Percentiles rank a stretch among this genome's conserved stretches.
Conservation (phyloP, 805 yeast species). For the Cyberlindnera petersonii region DNA sequence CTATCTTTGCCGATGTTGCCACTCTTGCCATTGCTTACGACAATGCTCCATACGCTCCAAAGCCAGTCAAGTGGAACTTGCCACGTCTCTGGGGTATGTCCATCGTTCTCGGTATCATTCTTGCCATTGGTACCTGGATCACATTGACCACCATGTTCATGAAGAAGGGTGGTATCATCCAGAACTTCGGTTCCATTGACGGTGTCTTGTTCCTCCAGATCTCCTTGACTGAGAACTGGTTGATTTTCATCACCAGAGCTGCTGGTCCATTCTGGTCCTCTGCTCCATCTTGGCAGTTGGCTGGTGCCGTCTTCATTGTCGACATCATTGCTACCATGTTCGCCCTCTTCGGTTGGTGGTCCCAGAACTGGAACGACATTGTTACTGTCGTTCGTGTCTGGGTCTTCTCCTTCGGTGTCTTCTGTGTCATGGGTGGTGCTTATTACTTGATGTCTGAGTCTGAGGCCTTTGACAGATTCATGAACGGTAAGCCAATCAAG, state of each 20-base stretch:
- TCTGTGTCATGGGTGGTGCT: conserved; percentile 95
- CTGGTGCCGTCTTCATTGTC: conserved; percentile 89
- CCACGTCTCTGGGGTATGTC: conserved; percentile 98
- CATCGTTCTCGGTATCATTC: conserved; percentile 74
- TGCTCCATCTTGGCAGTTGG: conserved; percentile 91
- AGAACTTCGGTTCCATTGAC: conserved; percentile 91
- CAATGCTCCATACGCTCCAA: conserved; percentile 91
- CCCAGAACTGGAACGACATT: conserved; percentile 95
- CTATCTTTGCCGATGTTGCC: conserved; percentile 96
- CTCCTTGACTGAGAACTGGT: conserved; percentile 95
- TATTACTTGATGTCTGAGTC: conserved; percentile 89
- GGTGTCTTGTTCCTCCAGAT: conserved; percentile 93
- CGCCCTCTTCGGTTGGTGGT: conserved; percentile 95
- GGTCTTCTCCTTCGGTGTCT: conserved; percentile 95
- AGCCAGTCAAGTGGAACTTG: conserved; percentile 94
- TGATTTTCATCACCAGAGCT: conserved; percentile 94
- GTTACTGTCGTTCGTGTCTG: conserved; percentile 92
- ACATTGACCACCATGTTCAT: conserved; percentile 91
- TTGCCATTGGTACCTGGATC: conserved; percentile 93
- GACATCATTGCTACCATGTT: conserved; percentile 91
- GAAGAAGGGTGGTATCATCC: conserved; percentile 89
- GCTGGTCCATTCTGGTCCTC: conserved; percentile 99
- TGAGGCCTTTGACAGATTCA: conserved; percentile 73
- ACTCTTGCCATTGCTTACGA: conserved; percentile 96
- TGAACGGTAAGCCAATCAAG: conserved; percentile 74